phyloP scores from a whole-genome alignment of 495 filamentous ascomycete species.

The Penicillium malachiteum region DNA sequence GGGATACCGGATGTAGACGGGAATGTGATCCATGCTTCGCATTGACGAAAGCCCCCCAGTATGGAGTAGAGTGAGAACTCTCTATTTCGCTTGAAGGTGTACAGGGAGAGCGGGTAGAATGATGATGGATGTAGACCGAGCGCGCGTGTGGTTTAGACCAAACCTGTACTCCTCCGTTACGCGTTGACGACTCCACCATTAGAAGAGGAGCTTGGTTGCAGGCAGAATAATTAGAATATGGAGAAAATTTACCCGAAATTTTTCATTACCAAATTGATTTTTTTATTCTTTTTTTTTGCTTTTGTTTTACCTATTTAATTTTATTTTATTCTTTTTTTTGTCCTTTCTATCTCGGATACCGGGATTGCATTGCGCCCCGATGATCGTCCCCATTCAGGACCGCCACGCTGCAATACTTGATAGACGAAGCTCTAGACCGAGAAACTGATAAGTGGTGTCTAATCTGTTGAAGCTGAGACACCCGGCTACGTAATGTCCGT shows the following conservation, averaged over 20 bases:
- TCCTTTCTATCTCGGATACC: neutral
- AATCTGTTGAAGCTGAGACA: slow-evolving; percentile 10
- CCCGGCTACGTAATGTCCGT: slow-evolving; percentile 9
- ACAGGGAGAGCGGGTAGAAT: neutral
- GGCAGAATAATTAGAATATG: slow-evolving; percentile 11
- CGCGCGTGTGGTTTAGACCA: neutral
- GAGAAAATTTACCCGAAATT: neutral
- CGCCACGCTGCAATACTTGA: neutral
- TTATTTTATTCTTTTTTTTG: neutral
- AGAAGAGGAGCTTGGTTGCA: neutral
- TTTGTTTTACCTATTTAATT: neutral
- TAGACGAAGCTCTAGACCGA: slow-evolving; percentile 8
- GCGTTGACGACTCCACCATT: slow-evolving; percentile 22
- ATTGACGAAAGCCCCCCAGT: neutral
- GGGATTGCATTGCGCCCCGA: neutral
- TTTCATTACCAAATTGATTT: neutral
- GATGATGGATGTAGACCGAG: neutral
- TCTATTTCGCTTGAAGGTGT: too few relatives aligned
- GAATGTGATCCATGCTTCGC: slow-evolving; percentile 17
- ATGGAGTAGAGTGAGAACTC: too few relatives aligned
- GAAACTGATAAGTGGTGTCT: neutral
- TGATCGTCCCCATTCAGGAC: slow-evolving; percentile 7
- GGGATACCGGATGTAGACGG: slow-evolving; percentile 26
- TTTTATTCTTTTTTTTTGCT: neutral
- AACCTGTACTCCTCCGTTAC: neutral